A percentile compares a stretch with the other conserved stretches of the same genome.
Evolutionary conservation across 768 basidiomycete species (phyloP).

Genomic region (Lentinula raphanica): DNA sequence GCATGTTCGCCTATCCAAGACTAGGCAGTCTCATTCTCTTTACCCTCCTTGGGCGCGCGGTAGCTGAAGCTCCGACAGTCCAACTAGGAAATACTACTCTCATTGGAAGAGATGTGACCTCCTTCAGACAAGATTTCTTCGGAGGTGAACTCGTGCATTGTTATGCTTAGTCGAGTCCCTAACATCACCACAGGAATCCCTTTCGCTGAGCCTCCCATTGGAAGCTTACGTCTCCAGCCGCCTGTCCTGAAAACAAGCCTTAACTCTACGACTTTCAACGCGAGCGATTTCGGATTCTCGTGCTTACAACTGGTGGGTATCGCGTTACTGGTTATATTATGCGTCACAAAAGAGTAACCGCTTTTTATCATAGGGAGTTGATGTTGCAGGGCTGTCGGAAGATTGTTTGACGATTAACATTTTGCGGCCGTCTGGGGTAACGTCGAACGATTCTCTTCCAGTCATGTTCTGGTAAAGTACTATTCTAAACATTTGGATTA

Average conservation of each 20-base stretch:
- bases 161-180: background rate
- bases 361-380: conserved; percentile 16
- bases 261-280: conserved; percentile 32
- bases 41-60: background rate
- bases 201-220: conserved; percentile 50
- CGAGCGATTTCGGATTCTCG: conserved; percentile 39
- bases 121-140: conserved; percentile 39
- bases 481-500: too few relatives aligned
- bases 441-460: conserved; percentile 26
- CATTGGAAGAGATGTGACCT: conserved; percentile 28
- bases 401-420: conserved; percentile 60
- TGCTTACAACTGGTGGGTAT: conserved; percentile 37
- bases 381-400: conserved; percentile 35
- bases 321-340: background rate
- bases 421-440: conserved; percentile 40
- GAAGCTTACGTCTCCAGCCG: conserved; percentile 38
- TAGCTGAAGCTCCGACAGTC: conserved; percentile 15
- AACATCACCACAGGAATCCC: conserved; percentile 37
- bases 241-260: conserved; percentile 40
- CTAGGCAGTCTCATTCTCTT: background rate
- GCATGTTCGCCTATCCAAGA: background rate
- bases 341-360: too few relatives aligned
- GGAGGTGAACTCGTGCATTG: conserved; percentile 26
- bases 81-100: conserved; percentile 34
- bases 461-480: conserved; percentile 24